These are phyloP conservation scores for Cynanchum wilfordii DNA, from an alignment of 257 asterid species.

Conservation along the genomic window DNA sequence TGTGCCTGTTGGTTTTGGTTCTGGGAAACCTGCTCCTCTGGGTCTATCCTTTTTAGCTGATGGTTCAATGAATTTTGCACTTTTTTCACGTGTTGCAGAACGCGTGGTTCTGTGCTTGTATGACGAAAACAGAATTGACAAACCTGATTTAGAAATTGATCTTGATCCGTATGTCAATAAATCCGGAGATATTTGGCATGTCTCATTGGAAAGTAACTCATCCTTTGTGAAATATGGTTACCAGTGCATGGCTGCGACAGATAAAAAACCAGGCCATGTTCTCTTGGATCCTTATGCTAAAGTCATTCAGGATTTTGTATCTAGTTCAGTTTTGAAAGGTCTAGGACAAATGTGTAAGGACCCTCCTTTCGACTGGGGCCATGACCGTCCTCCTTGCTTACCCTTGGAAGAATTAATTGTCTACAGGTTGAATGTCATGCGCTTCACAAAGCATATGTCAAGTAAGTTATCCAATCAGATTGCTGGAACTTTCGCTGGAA, in stretches of 20 bases:
- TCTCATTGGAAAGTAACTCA: constrained; percentile 38
- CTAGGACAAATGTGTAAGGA: constrained; percentile 51
- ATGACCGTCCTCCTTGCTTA: constrained; percentile 50
- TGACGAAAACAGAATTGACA: constrained; percentile 36
- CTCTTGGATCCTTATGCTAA: constrained; percentile 82
- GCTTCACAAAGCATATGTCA: constrained; percentile 62
- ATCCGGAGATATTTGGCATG: constrained; percentile 89
- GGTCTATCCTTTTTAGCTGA: constrained; percentile 60
- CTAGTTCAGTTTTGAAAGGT: constrained; percentile 31
- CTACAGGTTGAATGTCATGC: constrained; percentile 58
- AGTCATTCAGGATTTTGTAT: constrained; percentile 39
- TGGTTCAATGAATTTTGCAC: constrained; percentile 63
- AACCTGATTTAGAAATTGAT: constrained; percentile 84
- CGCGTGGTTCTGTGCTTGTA: constrained; percentile 77
- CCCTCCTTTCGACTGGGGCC: constrained; percentile 73
- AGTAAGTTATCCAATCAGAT: constrained; percentile 52
- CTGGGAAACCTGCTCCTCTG: constrained; percentile 71
- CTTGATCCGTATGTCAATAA: constrained; percentile 84
- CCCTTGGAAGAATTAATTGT: constrained; percentile 65
- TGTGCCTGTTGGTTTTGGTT: constrained; percentile 81
- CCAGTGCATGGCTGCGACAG: constrained; percentile 45
- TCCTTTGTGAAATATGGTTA: constrained; percentile 73
- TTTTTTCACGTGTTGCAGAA: constrained; percentile 54
- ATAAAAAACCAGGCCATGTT: constrained; percentile 34
- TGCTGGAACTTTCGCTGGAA: constrained; percentile 63